Conservation (phyloP, 2,329 filamentous ascomycete species). For the Exophiala sideris region DNA sequence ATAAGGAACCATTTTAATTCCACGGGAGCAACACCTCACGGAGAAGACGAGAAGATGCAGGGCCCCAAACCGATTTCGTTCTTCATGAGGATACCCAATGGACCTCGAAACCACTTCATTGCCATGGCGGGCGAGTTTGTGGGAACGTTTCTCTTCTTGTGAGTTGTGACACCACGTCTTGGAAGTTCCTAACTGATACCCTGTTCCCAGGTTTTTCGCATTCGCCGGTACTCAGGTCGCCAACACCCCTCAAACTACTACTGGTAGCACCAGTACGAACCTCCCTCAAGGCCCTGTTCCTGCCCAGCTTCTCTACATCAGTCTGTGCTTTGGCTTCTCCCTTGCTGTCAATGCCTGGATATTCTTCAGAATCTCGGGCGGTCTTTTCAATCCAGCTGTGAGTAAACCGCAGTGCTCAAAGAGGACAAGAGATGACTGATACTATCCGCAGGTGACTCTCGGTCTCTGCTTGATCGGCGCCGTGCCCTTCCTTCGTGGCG, state of each 20-base stretch:
- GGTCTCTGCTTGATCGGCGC: constrained; percentile 59
- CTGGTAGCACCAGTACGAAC: constrained; percentile 29
- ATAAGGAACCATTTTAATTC: constrained; percentile 10
- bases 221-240: constrained; percentile 49
- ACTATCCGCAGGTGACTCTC: constrained; percentile 48
- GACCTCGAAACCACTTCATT: constrained; percentile 43
- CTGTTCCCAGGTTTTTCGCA: constrained; percentile 39
- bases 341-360: constrained; percentile 54
- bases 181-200: neutral
- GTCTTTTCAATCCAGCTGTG: constrained; percentile 52
- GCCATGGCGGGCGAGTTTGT: constrained; percentile 51
- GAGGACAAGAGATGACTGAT: constrained; percentile 9
- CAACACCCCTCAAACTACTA: constrained; percentile 35
- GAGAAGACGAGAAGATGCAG: constrained; percentile 21
- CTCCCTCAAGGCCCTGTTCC: constrained; percentile 34
- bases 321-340: constrained; percentile 45
- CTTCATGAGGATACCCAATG: constrained; percentile 31
- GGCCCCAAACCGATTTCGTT: constrained; percentile 16
- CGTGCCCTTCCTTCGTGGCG: constrained; percentile 51
- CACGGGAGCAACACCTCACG: constrained; percentile 11
- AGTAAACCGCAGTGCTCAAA: constrained; percentile 9
- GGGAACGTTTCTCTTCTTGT: constrained; percentile 49
- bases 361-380: constrained; percentile 52
- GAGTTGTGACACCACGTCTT: neutral
- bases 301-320: constrained; percentile 41